Percentiles rank a stretch among this genome's conserved stretches.
phyloP scores from a whole-genome alignment of 306 rosid genomes.

The Senna tora region DNA sequence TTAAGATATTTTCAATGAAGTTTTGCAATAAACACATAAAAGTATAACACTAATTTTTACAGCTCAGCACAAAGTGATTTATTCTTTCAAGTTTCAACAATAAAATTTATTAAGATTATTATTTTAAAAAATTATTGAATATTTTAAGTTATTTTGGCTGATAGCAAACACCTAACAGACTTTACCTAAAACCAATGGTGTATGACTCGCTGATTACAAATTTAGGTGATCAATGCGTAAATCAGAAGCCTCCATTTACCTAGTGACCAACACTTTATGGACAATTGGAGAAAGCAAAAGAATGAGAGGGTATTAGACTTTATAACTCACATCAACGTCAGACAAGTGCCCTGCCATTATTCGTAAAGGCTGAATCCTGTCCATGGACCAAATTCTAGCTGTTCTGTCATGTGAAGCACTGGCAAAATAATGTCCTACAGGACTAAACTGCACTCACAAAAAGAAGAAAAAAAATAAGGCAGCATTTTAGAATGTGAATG shows the following conservation, averaged over 20 bases:
- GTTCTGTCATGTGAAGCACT: slow-evolving; percentile 97
- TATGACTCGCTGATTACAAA: too few species aligned
- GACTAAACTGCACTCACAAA: slow-evolving; percentile 81
- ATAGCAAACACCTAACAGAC: too few species aligned
- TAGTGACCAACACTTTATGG: not conserved
- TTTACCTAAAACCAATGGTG: too few species aligned
- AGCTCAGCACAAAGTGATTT: not conserved
- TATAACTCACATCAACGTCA: slow-evolving; percentile 89
- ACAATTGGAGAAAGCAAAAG: slow-evolving; percentile 22
- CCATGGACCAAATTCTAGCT: slow-evolving; percentile 96
- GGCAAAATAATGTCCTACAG: slow-evolving; percentile 94
- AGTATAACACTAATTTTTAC: too few species aligned
- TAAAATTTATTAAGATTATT: too few species aligned
- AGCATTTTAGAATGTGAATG: slow-evolving; percentile 18
- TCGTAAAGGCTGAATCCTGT: slow-evolving; percentile 89
- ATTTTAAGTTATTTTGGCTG: too few species aligned
- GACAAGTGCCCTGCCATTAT: slow-evolving; percentile 98
- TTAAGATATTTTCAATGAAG: too few species aligned
- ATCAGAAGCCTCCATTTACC: slow-evolving; percentile 9
- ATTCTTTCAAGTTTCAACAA: too few species aligned
- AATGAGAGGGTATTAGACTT: slow-evolving; percentile 21
- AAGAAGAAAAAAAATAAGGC: not conserved
- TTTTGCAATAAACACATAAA: too few species aligned
- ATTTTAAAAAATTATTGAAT: too few species aligned
- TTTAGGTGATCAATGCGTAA: slow-evolving; percentile 6